Evolutionary conservation across 805 yeast genomes (phyloP), one percentile per base, ranked within the genome.

Genomic region (Wickerhamomyces kurtzmanii): DNA sequence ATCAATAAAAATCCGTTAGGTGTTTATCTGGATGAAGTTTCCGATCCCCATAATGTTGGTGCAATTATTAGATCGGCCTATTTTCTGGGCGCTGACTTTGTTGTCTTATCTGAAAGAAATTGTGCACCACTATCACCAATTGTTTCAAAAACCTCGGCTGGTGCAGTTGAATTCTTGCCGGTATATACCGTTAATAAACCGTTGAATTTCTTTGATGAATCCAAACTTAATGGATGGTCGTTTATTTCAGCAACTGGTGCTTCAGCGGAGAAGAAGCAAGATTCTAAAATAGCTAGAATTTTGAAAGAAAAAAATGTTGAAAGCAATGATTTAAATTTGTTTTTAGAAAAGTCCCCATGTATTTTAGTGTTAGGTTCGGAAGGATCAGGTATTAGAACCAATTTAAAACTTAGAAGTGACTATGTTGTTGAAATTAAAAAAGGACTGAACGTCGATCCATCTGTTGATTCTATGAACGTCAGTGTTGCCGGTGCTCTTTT

Each of bases 41-140:
- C 82, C 10, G 95, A 85, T 49, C 89, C 95, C 1, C 93, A 83
- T 48, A 85, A 85, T 47, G 60, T 83, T 40, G 96, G 96, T 6
- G 91, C 89, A 15, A 71, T 85, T 23, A 53, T 82, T 17, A 59
- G 96, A 46, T 70, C 86, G 3, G 89, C 93, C 0, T 79, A 75
- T 53, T 85, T 65, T 53, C 58, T 85, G 10, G 95, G 95, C 7
- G 94, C 66, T 3, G 94, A 86, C 52, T 80, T 83, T 43, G 57
- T 84, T 5, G 72, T 79, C 2, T 54, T 78, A 23, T 78, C 93
- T 2, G 73, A 69, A 20, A 68, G 67, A 28, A 78, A 82, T 44
- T 70, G 82, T 41, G 83, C 95, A 1, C 69, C 77, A 12, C 50
- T 86, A 33, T 72, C 89, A 0, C 85, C 94, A 0, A 77, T 69